phyloP scores from a whole-genome alignment of 2,329 filamentous ascomycete species.

The Colletotrichum incanum region DNA sequence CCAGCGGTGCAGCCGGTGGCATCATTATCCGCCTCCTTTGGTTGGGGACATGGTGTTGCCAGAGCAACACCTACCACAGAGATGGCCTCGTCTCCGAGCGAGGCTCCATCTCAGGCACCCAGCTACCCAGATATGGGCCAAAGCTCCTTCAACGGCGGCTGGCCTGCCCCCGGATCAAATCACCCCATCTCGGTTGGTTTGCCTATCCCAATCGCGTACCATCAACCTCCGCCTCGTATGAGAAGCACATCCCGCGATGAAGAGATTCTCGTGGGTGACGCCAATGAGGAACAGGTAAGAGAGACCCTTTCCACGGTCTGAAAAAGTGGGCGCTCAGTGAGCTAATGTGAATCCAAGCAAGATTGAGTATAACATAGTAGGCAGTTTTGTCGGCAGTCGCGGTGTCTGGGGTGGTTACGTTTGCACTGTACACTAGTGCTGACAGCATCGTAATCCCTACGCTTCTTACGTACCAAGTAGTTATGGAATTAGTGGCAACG shows the following conservation, averaged over 20 bases:
- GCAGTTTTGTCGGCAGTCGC: background rate
- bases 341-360: background rate
- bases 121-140: background rate
- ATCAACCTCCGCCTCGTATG: background rate
- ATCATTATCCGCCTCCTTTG: background rate
- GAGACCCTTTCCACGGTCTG: background rate
- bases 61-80: background rate
- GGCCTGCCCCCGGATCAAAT: background rate
- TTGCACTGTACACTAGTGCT: too few species aligned
- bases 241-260: background rate
- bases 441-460: too few species aligned
- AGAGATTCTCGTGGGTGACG: too few species aligned
- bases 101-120: background rate
- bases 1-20: background rate
- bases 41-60: too few species aligned
- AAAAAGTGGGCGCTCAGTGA: background rate
- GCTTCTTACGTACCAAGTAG: too few species aligned
- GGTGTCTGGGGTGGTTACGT: background rate
- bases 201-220: background rate
- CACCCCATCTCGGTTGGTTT: too few species aligned
- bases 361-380: background rate
- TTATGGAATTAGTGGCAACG: too few species aligned
- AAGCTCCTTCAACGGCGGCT: background rate
- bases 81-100: background rate
- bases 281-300: background rate